Base-by-base conservation (phyloP, 352 stramenopile species). In the Globisporangium mamillatum region DNA sequence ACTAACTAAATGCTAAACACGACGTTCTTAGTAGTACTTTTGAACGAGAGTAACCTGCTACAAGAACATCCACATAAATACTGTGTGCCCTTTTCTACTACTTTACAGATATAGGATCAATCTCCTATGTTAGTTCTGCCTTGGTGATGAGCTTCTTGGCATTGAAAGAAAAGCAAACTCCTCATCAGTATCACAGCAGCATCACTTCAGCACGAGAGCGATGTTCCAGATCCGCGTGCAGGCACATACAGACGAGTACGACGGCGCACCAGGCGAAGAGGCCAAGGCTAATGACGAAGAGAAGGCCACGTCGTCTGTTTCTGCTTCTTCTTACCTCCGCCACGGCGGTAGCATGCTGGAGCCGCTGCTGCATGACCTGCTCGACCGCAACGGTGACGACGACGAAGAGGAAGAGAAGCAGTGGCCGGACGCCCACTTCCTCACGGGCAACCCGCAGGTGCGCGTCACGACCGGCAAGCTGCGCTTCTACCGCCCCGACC, bases 141-240 rank as follows among this genome's bases (percentile, higher is more conserved):
- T 9, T 38, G 8, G 12, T 38, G 32, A 38, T 9, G 6, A 9
- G 1, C 32, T 38, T 38, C 32, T 38, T 12, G 4, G 29, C 29
- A 32, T 32, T 7, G 29, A 32, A 29, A 34, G 22, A 56, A 25
- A 56, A 56, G 12, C 29, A 59, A 59, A 24, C 4, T 14, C 14
- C 9, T 20, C 44, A 52, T 22, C 18, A 52, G 0, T 7, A 24
- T 55, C 7, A 16, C 6, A 41, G 32, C n/a, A 18, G 27, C 16
- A 61, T 0, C 7, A 38, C 32, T 38, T 38, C 32, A 38, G 32
- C 32, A 38, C 32, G 50, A 41, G 22, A 27, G 32, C 38, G 58
- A 94, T 94, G 87, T 95, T 95, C 76, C 85, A 93, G 81, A 93
- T 95, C 74, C 85, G 85, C 56, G 84, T 95, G 67, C 77, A 94